Evolutionary conservation across 108 stramenopile genomes (phyloP).

Genomic region (Cylindrotheca closterium): DNA sequence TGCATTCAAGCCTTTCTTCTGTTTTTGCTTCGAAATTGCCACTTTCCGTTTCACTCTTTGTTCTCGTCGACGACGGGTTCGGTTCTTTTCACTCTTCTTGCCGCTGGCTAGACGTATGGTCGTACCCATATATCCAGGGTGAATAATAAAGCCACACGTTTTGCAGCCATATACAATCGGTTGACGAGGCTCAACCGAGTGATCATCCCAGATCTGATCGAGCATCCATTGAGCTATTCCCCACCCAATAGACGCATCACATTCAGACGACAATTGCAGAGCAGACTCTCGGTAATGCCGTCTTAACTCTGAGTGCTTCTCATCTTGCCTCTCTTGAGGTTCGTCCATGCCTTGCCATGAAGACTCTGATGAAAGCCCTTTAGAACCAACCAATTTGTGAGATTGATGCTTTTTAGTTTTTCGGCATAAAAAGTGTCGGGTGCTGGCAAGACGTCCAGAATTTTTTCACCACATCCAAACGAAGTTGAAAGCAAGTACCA

Average conservation of each 20-base stretch:
- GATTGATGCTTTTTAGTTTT: too few species aligned
- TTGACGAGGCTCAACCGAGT: background rate
- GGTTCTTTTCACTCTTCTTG: background rate
- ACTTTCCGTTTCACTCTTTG: conserved; percentile 12
- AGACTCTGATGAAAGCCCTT: too few species aligned
- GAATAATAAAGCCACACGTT: conserved; percentile 20
- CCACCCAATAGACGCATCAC: conserved; percentile 4
- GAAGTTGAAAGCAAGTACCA: too few species aligned
- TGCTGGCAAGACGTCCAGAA: too few species aligned
- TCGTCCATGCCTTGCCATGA: too few species aligned
- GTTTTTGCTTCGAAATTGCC: conserved; percentile 3
- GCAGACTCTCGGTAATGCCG: conserved; percentile 5
- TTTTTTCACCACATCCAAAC: too few species aligned
- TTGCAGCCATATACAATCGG: conserved; percentile 3
- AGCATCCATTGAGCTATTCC: conserved; percentile 10
- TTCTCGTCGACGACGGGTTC: conserved; percentile 18
- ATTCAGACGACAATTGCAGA: background rate
- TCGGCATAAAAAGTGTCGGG: too few species aligned
- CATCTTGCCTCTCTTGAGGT: too few species aligned
- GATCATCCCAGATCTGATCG: conserved; percentile 12
- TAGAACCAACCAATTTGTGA: too few species aligned
- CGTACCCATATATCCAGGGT: conserved; percentile 29
- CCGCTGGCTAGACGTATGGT: conserved; percentile 6
- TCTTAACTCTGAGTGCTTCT: too few species aligned
- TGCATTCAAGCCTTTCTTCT: conserved; percentile 3